Evolutionary conservation across 768 basidiomycete genomes (phyloP).

Genomic region (Dentipellis fragilis): DNA sequence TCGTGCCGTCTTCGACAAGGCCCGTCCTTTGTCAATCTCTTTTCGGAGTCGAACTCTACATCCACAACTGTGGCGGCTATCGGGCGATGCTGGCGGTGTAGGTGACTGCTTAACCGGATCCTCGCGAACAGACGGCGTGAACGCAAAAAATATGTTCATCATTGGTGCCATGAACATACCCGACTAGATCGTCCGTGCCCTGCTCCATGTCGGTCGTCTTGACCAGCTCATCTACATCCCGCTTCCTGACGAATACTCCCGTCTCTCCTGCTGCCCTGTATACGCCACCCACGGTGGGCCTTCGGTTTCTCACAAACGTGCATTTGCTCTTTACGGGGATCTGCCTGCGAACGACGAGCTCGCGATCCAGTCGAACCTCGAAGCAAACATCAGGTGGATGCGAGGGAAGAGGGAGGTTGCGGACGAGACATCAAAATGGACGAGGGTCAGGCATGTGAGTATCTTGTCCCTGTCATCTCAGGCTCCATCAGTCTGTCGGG

Average conservation of each 20-base stretch:
- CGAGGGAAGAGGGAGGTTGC: conserved; percentile 78
- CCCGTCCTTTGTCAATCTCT: conserved; percentile 99
- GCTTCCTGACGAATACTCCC: conserved; percentile 88
- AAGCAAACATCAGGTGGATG: conserved; percentile 72
- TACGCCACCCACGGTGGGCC: conserved; percentile 89
- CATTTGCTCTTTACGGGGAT: conserved; percentile 99
- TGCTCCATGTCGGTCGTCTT: conserved; percentile 93
- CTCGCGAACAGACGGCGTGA: conserved; percentile 98
- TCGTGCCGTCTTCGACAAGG: conserved; percentile 99
- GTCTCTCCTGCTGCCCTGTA: conserved; percentile 83
- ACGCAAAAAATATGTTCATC: conserved; percentile 94
- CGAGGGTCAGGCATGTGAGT: conserved; percentile 65
- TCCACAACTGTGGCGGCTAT: conserved; percentile 84
- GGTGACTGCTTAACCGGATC: conserved; percentile 93
- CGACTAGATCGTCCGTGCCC: conserved; percentile 89
- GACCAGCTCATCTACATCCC: conserved; percentile 99
- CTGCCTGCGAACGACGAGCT: conserved; percentile 93
- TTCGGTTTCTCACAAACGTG: conserved; percentile 79
- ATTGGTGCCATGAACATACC: conserved; percentile 96
- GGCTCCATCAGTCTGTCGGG: conserved; percentile 29
- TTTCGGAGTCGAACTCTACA: conserved; percentile 98
- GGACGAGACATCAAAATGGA: conserved; percentile 65
- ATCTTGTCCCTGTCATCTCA: conserved; percentile 85
- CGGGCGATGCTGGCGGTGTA: conserved; percentile 91
- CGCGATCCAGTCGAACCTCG: conserved; percentile 91